These are phyloP conservation scores for Jaltomata sinuosa DNA, from an alignment of 257 asterid species.

Conservation along the genomic window DNA sequence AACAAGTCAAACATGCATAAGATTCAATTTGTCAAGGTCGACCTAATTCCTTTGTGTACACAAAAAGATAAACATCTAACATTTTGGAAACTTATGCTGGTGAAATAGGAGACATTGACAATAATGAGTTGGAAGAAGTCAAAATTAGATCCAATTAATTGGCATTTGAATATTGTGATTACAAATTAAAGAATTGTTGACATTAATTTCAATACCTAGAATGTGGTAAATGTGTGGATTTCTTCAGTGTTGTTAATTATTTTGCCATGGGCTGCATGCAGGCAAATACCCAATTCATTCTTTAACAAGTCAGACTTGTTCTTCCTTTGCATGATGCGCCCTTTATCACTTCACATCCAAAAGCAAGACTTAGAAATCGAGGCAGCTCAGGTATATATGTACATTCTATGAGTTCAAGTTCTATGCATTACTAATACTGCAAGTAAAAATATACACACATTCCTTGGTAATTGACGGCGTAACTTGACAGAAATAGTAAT, in stretches of 20 bases:
- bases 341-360: slow-evolving; percentile 48
- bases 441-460: not conserved
- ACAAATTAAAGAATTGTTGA: not conserved
- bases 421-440: not conserved
- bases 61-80: not conserved
- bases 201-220: not conserved
- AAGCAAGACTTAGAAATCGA: slow-evolving; percentile 74
- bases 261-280: not conserved
- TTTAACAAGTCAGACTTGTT: slow-evolving; percentile 55
- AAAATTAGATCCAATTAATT: not conserved
- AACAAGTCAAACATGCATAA: not conserved
- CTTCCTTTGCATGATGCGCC: slow-evolving; percentile 59
- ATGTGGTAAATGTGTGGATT: not conserved
- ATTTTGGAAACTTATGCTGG: not conserved
- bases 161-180: not conserved
- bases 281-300: slow-evolving; percentile 59
- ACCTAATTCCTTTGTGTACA: not conserved
- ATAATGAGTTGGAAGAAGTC: not conserved
- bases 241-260: not conserved
- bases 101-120: not conserved
- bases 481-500: not conserved
- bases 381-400: slow-evolving; percentile 50
- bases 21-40: not conserved
- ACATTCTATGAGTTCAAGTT: not conserved
- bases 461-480: not conserved